A percentile compares a stretch with the other conserved stretches of the same genome.
Evolutionary conservation across 352 stramenopile species (phyloP).

Genomic region (Phytophthora agathidicida): DNA sequence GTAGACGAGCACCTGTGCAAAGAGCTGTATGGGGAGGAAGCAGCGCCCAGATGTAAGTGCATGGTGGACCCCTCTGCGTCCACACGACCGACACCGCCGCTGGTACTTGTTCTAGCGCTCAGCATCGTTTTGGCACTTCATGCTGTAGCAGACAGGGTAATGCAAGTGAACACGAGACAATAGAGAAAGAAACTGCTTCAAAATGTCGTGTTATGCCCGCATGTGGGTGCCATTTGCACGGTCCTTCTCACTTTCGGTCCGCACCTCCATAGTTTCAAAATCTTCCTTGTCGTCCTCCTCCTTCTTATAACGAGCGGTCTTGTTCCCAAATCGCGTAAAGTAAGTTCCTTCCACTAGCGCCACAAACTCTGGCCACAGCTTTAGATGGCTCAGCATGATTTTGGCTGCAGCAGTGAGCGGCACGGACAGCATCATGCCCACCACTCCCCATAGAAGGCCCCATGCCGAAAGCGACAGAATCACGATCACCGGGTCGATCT

Average conservation of each 20-base stretch:
- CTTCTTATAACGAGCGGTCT: conserved; percentile 74
- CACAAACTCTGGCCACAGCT: conserved; percentile 88
- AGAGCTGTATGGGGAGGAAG: conserved; percentile 35
- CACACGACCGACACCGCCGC: neutral
- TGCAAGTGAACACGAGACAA: conserved; percentile 3
- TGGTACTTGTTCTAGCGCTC: conserved; percentile 15
- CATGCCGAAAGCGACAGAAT: conserved; percentile 89
- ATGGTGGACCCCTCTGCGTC: conserved; percentile 40
- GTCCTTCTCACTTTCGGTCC: conserved; percentile 74
- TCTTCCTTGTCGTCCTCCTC: conserved; percentile 75
- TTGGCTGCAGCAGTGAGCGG: conserved; percentile 85
- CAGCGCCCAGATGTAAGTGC: conserved; percentile 52
- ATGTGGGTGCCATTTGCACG: conserved; percentile 40
- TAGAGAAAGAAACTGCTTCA: conserved; percentile 23
- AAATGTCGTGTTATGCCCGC: conserved; percentile 39
- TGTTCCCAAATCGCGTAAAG: conserved; percentile 77
- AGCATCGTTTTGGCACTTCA: conserved; percentile 9
- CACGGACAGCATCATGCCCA: conserved; percentile 91
- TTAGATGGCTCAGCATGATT: conserved; percentile 89
- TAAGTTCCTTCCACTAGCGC: conserved; percentile 88
- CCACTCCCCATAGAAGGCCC: conserved; percentile 85
- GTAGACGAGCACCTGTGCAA: conserved; percentile 57
- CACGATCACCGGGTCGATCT: conserved; percentile 88
- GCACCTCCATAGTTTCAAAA: conserved; percentile 82
- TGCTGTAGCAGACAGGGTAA: conserved; percentile 16